Conservation (phyloP, 495 filamentous ascomycete species). For the Astrothelium subdiscretum region DNA sequence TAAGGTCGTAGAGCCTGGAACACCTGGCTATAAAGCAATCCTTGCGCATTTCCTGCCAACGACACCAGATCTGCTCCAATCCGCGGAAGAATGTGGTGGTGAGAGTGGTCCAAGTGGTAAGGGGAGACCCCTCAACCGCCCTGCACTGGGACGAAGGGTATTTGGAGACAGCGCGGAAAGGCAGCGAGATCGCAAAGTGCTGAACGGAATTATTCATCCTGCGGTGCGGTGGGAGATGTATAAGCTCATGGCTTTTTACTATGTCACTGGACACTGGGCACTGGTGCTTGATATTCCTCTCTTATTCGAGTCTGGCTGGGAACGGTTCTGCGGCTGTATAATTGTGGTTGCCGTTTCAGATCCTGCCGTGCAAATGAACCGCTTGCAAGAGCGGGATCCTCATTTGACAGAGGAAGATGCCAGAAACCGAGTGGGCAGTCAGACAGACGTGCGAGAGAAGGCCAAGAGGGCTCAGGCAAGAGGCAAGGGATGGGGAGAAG, state of each 20-base stretch:
- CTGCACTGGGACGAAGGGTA: conserved; percentile 70
- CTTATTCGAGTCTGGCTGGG: conserved; percentile 77
- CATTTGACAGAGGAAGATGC: conserved; percentile 70
- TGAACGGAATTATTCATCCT: conserved; percentile 90
- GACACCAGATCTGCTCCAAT: conserved; percentile 73
- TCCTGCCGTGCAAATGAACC: conserved; percentile 63
- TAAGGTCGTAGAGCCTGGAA: conserved; percentile 83
- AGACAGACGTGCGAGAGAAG: conserved; percentile 76
- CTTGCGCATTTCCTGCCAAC: conserved; percentile 63
- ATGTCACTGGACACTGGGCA: conserved; percentile 64
- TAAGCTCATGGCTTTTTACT: conserved; percentile 49
- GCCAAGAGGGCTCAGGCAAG: conserved; percentile 55
- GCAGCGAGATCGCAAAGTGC: conserved; percentile 51
- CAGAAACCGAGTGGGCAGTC: conserved; percentile 65
- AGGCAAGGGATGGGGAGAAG: conserved; percentile 51
- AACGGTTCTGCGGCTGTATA: conserved; percentile 67
- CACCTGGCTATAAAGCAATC: conserved; percentile 66
- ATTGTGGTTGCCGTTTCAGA: conserved; percentile 73
- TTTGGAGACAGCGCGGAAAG: conserved; percentile 62
- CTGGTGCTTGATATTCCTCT: conserved; percentile 90
- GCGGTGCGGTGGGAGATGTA: conserved; percentile 70
- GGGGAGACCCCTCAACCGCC: conserved; percentile 68
- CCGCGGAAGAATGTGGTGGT: conserved; percentile 21
- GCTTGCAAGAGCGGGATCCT: conserved; percentile 59
- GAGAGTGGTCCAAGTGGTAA: conserved; percentile 34